These are phyloP conservation scores for Mortierella sp. DNA, from an alignment of 371 early-diverging fungal species.

Conservation along the genomic window DNA sequence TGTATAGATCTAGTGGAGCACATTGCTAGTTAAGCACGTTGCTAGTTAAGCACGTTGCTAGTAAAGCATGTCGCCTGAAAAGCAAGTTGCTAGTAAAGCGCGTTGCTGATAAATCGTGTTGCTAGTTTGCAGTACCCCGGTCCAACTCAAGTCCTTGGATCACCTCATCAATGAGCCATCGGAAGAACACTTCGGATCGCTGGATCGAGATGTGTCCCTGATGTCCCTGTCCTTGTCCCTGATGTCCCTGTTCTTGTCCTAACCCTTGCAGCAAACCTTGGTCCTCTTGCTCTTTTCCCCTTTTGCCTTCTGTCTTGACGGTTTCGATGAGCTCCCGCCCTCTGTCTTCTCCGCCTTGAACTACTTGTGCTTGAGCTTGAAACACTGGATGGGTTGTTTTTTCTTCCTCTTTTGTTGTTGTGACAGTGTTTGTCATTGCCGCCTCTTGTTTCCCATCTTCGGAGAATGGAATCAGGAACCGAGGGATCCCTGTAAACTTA, in stretches of 20 bases:
- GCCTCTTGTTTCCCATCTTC: background rate
- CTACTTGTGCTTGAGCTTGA: background rate
- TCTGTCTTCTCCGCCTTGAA: background rate
- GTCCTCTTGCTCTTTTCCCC: background rate
- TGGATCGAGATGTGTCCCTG: background rate
- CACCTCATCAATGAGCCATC: background rate
- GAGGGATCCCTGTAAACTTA: background rate
- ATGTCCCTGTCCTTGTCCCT: background rate
- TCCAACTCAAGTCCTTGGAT: background rate
- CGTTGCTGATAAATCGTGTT: slow-evolving; percentile 1
- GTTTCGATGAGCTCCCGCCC: background rate
- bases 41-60: no score
- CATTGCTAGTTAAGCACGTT: no score
- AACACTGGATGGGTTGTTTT: background rate
- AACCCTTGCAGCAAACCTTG: background rate
- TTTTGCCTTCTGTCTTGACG: no score
- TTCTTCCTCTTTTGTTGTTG: background rate
- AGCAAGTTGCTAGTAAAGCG: no score
- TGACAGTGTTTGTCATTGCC: background rate
- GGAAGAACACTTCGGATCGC: background rate
- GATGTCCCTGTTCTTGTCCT: background rate
- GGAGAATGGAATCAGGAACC: background rate
- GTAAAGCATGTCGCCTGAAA: no score
- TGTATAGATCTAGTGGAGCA: no score
- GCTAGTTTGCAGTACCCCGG: background rate